Evolutionary conservation across 75 land plant genomes (phyloP).

Genomic region (Cunninghamia lanceolata): DNA sequence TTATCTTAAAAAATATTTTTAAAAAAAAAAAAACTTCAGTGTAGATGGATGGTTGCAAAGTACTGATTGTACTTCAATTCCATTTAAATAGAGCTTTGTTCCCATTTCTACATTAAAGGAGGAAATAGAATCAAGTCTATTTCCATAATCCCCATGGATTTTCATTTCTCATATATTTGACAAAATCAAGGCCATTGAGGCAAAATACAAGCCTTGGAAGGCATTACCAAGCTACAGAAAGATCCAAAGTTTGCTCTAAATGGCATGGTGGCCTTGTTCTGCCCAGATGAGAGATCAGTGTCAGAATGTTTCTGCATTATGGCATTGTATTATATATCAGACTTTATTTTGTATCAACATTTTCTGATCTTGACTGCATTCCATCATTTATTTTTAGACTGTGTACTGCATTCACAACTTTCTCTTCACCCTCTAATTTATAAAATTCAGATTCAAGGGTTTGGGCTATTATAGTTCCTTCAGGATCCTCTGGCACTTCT

Average conservation of each 20-base stretch:
- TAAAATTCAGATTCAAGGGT: constrained; percentile 16
- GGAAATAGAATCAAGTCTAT: background rate
- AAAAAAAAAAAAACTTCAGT: background rate
- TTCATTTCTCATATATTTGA: background rate
- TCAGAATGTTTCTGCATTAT: background rate
- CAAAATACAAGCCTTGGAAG: background rate
- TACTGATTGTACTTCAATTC: background rate
- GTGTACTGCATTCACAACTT: background rate
- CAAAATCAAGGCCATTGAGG: background rate
- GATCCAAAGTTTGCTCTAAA: background rate
- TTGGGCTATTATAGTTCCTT: constrained; percentile 15
- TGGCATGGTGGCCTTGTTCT: background rate
- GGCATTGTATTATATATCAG: background rate
- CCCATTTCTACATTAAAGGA: background rate
- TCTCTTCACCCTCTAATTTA: constrained; percentile 9
- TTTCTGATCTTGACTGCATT: background rate
- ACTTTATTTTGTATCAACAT: background rate
- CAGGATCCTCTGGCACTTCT: constrained; percentile 20
- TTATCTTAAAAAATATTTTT: background rate
- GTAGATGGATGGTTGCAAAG: background rate
- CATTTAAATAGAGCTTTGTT: background rate
- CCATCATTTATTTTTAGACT: constrained; percentile 1
- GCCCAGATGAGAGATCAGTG: background rate
- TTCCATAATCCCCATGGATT: background rate
- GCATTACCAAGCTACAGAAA: background rate